phyloP scores from a whole-genome alignment of 2,329 filamentous ascomycete species.

The Aphanocladium album region DNA sequence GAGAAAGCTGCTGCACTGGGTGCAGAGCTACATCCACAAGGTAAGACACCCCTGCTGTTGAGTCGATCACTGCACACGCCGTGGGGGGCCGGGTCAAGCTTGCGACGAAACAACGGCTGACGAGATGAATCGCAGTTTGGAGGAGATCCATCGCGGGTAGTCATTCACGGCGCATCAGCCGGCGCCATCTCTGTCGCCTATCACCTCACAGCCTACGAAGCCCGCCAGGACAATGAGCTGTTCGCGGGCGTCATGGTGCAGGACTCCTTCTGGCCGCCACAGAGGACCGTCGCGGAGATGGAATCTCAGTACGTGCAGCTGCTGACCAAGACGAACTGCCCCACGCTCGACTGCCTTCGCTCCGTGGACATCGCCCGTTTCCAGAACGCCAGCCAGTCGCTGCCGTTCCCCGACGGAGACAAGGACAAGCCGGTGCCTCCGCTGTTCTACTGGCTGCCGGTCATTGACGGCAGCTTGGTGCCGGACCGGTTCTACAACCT shows the following conservation, averaged over 20 bases:
- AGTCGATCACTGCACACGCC: too few relatives aligned
- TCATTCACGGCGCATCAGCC: constrained; percentile 57
- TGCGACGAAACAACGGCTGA: too few relatives aligned
- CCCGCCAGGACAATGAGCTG: constrained; percentile 35
- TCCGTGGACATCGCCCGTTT: constrained; percentile 26
- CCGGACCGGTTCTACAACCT: constrained; percentile 36
- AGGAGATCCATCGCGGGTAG: constrained; percentile 53
- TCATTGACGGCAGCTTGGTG: constrained; percentile 43
- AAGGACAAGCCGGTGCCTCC: constrained; percentile 29
- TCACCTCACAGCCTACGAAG: constrained; percentile 44
- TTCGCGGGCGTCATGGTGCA: constrained; percentile 43
- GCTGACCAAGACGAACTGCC: constrained; percentile 10
- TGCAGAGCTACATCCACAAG: constrained; percentile 51
- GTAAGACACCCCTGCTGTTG: constrained; percentile 21
- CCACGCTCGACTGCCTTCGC: constrained; percentile 37
- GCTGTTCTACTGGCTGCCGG: constrained; percentile 47
- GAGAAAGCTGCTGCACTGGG: constrained; percentile 54
- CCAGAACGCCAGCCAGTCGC: constrained; percentile 33
- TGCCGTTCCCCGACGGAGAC: constrained; percentile 30
- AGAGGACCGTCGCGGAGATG: constrained; percentile 37
- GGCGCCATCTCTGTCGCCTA: constrained; percentile 54
- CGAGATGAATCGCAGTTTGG: constrained; percentile 40
- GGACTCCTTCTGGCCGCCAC: constrained; percentile 45
- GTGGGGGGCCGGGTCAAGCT: too few relatives aligned
- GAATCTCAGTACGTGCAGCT: constrained; percentile 37